Conservation (phyloP, 257 asterid species). For the Solanum sejunctum region DNA sequence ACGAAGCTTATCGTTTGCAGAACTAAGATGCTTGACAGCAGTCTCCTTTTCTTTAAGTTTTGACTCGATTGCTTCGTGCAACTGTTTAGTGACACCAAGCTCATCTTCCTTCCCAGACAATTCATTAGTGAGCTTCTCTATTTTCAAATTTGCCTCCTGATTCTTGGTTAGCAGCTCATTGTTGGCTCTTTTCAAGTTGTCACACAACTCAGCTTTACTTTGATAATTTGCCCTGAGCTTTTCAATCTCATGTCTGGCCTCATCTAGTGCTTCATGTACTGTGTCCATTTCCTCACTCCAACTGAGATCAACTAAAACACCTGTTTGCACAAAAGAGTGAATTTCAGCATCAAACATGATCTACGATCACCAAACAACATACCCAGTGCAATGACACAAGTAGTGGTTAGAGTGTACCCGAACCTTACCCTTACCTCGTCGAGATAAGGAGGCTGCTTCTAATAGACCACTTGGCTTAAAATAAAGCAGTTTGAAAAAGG, state of each 20-base stretch:
- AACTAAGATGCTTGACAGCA: constrained; percentile 35
- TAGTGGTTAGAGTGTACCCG: neutral
- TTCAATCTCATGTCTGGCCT: constrained; percentile 54
- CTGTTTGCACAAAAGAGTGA: neutral
- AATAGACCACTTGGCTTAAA: neutral
- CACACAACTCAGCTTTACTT: constrained; percentile 41
- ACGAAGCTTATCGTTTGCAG: constrained; percentile 52
- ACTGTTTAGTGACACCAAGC: constrained; percentile 19
- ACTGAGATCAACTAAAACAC: neutral
- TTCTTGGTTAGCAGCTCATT: constrained; percentile 40
- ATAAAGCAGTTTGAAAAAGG: neutral
- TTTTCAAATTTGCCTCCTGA: constrained; percentile 43
- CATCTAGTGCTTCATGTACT: constrained; percentile 61
- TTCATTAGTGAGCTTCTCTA: constrained; percentile 42
- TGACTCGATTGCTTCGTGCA: constrained; percentile 34
- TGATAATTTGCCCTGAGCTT: constrained; percentile 41
- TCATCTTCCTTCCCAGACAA: constrained; percentile 39
- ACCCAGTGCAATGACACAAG: neutral
- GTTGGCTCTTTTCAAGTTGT: constrained; percentile 50
- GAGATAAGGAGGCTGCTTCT: neutral
- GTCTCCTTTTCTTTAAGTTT: constrained; percentile 47
- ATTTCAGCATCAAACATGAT: neutral
- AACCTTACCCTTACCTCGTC: neutral
- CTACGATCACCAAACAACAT: neutral
- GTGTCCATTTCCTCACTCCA: constrained; percentile 36